Evolutionary conservation across 805 yeast species (phyloP).

Genomic region (Suhomyces sp.): DNA sequence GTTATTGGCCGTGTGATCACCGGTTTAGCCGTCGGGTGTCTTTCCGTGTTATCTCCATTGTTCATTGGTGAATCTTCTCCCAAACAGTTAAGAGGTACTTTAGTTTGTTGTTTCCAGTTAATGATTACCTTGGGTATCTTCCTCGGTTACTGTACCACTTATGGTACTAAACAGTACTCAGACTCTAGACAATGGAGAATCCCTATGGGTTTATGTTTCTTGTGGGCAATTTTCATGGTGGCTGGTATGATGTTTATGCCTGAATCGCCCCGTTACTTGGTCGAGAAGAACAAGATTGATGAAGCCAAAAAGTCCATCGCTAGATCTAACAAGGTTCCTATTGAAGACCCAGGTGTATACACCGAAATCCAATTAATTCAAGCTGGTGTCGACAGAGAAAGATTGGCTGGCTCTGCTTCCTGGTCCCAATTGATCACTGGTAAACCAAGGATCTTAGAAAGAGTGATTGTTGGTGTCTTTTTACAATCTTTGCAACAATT

Average conservation of each 20-base stretch:
- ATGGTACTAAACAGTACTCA: constrained; percentile 54
- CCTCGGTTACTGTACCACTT: constrained; percentile 66
- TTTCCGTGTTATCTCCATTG: constrained; percentile 66
- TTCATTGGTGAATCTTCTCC: constrained; percentile 72
- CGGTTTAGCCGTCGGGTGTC: constrained; percentile 73
- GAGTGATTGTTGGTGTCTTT: constrained; percentile 57
- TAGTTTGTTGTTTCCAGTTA: constrained; percentile 68
- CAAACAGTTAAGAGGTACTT: constrained; percentile 66
- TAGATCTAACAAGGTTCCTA: constrained; percentile 53
- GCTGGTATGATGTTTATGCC: constrained; percentile 60
- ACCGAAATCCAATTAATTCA: constrained; percentile 54
- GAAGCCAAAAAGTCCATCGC: constrained; percentile 58
- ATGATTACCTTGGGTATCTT: constrained; percentile 71
- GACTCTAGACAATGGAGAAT: constrained; percentile 66
- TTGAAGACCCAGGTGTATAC: constrained; percentile 54
- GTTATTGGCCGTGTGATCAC: constrained; percentile 62
- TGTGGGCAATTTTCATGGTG: constrained; percentile 49
- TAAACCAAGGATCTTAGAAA: constrained; percentile 56
- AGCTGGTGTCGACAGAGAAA: constrained; percentile 63
- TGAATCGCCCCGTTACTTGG: constrained; percentile 67
- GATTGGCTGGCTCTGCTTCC: constrained; percentile 59
- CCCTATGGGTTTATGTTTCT: constrained; percentile 53
- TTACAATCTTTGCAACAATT: constrained; percentile 61
- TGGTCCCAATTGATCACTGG: constrained; percentile 67
- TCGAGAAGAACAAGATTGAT: constrained; percentile 48